Evolutionary conservation across 768 basidiomycete genomes (phyloP), one percentile per base, ranked within the genome.

Genomic region (Gelatoporia subvermispora): DNA sequence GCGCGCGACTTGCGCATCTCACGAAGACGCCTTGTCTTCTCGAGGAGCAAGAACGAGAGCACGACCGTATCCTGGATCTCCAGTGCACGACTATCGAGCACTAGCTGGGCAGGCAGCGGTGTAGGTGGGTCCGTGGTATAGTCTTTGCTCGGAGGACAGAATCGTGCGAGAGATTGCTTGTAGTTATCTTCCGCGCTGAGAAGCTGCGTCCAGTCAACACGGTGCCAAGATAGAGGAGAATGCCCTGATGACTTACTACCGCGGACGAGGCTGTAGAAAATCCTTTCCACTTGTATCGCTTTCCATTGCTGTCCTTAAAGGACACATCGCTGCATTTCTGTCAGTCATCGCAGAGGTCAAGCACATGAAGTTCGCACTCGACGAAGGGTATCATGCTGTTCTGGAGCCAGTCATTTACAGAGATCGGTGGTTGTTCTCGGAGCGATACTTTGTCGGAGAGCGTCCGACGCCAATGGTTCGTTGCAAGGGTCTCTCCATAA

Each of bases 261-360:
- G 73, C 58, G 10, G 61, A 37, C 18, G 64, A 44, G 8, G 72
- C 72, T 9, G 67, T 57, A 9, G 56, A 61, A 48, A 66, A 66
- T 8, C 70, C 71, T 41, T 71, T 72, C 74, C 73, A 75, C 49
- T 68, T 72, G 49, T 67, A 71, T 24, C 61, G 62, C 36, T 67
- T 60, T 3, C 66, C 67, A 8, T 45, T 43, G 15, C 61, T 52
- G 48, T 71, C 72, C 35, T 64, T 51, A 52, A 74, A 68, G 16
- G 57, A 52, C 7, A 72, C 69, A 3, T 71, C 63, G 36, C 75
- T 75, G 53, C 10, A 42, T 31, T 18, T 15, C 41, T 22, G 18
- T 24, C 22, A 25, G 20, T 25, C 31, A 25, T 45, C 38, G 17
- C 28, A 31, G 28, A 31, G 28, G 13, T 13, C 7, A 31, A 31